These are phyloP conservation scores for Alternaria gansuensis DNA, from an alignment of 2,329 filamentous ascomycete species.

Conservation along the genomic window DNA sequence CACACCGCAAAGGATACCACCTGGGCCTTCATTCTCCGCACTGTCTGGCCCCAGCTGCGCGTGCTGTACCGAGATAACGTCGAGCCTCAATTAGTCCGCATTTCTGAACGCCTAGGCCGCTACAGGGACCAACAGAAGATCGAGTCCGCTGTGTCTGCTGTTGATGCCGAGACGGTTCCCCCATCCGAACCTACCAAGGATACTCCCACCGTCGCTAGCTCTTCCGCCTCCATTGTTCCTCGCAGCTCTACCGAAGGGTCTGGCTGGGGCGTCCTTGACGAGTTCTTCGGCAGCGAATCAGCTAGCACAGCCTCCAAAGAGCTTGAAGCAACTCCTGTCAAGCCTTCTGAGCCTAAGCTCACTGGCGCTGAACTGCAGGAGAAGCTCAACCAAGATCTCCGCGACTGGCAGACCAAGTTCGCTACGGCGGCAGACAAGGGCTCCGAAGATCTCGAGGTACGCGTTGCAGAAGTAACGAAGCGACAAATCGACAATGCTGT, in stretches of 20 bases:
- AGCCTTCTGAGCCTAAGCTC: constrained; percentile 38
- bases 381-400: constrained; percentile 78
- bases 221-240: constrained; percentile 30
- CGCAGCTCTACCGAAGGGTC: constrained; percentile 34
- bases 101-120: constrained; percentile 85
- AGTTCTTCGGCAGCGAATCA: constrained; percentile 41
- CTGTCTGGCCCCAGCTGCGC: constrained; percentile 81
- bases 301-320: constrained; percentile 33
- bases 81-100: constrained; percentile 91
- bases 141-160: constrained; percentile 65
- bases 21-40: constrained; percentile 75
- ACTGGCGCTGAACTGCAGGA: constrained; percentile 59
- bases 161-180: constrained; percentile 52
- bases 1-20: constrained; percentile 75
- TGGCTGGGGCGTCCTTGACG: constrained; percentile 46
- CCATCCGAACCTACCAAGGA: constrained; percentile 29
- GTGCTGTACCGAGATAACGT: constrained; percentile 89
- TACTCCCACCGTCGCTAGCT: constrained; percentile 34
- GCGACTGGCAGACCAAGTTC: constrained; percentile 88
- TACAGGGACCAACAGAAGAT: constrained; percentile 73
- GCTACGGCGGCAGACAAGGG: constrained; percentile 85
- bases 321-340: constrained; percentile 25
- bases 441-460: constrained; percentile 70
- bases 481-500: constrained; percentile 73
- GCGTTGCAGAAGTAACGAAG: constrained; percentile 75